These are phyloP conservation scores for Panaeolus papilionaceus DNA, from an alignment of 768 basidiomycete genomes.

Conservation along the genomic window DNA sequence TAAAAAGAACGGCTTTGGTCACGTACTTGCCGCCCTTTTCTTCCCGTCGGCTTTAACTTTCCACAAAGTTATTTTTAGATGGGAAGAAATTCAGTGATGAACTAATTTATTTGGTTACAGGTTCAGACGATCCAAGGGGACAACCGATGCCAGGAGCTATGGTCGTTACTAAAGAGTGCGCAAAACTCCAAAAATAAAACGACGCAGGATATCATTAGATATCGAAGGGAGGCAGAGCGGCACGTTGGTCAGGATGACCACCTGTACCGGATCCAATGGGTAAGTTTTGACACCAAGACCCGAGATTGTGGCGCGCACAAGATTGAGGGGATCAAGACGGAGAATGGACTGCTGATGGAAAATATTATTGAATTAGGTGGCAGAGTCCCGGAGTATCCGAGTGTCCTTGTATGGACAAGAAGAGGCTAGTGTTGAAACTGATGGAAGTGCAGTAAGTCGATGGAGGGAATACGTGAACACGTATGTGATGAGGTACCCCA, in stretches of 20 bases:
- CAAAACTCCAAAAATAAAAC: constrained; percentile 59
- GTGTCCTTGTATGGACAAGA: constrained; percentile 65
- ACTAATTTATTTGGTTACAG: constrained; percentile 41
- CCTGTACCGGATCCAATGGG: constrained; percentile 83
- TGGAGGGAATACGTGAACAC: constrained; percentile 81
- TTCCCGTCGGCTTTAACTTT: not conserved
- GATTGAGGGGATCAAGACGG: constrained; percentile 4
- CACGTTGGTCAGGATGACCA: constrained; percentile 79
- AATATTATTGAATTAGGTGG: constrained; percentile 48
- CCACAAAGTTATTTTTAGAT: constrained; percentile 7
- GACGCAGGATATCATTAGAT: constrained; percentile 73
- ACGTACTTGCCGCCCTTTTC: constrained; percentile 4
- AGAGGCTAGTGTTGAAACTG: constrained; percentile 70
- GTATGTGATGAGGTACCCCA: constrained; percentile 72
- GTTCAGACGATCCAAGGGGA: constrained; percentile 89
- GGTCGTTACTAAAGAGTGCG: constrained; percentile 73
- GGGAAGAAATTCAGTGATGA: not conserved
- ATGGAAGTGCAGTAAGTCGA: constrained; percentile 53
- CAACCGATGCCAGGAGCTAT: constrained; percentile 85
- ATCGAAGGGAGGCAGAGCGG: constrained; percentile 80
- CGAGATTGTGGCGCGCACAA: constrained; percentile 3
- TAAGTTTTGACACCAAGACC: constrained; percentile 39
- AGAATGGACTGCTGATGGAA: not conserved
- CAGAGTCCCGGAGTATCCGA: constrained; percentile 57
- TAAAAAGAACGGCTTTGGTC: not conserved